Evolutionary conservation across 345 rosid genomes (phyloP).

Genomic region (Firmiana major): DNA sequence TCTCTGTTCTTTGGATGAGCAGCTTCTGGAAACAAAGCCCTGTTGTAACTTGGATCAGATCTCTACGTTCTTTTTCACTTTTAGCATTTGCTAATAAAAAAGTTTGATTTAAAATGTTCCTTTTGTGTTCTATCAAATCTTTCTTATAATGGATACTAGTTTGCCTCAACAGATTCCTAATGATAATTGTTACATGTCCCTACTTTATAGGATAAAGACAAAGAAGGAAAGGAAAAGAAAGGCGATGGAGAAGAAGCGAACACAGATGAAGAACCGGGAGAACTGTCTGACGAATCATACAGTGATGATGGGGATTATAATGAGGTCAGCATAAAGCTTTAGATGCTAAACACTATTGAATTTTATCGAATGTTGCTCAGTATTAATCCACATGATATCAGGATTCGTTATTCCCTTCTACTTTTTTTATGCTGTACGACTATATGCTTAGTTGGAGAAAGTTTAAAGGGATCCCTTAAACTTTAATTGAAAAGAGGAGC

Average conservation of each 20-base stretch:
- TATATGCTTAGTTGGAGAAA: not conserved
- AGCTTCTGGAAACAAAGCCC: not conserved
- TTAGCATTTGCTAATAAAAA: not conserved
- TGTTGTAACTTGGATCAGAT: not conserved
- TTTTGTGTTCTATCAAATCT: not conserved
- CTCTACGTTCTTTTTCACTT: not conserved
- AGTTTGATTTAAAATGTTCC: not conserved
- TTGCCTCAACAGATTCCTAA: not conserved
- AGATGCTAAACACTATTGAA: not conserved
- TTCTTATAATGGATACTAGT: not conserved
- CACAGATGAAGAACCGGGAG: not conserved
- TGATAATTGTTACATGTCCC: not conserved
- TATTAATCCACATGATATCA: not conserved
- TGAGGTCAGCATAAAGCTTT: not conserved
- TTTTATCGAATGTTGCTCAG: not conserved
- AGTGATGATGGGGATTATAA: slow-evolving; percentile 13
- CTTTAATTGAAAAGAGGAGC: not conserved
- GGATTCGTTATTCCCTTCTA: not conserved
- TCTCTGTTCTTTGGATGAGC: not conserved
- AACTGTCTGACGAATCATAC: not conserved
- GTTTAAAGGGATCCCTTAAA: not conserved
- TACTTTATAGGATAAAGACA: not conserved
- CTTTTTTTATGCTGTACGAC: not conserved
- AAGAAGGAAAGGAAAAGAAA: slow-evolving; percentile 15
- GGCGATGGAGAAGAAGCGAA: not conserved